Evolutionary conservation across 805 yeast genomes (phyloP).

Genomic region (Candida argentea): DNA sequence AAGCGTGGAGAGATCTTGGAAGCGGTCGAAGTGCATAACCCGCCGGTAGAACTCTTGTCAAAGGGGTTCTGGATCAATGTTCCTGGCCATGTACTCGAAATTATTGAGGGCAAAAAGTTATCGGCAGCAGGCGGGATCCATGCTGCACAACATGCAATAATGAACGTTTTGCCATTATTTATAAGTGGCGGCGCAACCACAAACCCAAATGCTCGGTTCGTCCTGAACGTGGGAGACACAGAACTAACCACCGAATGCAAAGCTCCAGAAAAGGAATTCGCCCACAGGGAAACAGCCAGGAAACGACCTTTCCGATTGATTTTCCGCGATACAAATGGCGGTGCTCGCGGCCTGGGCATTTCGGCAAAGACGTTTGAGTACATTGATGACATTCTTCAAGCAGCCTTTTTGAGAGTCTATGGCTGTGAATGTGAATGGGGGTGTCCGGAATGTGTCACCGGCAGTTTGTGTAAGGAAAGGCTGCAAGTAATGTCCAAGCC

Average conservation of each 20-base stretch:
- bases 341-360: slow-evolving; percentile 69
- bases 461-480: slow-evolving; percentile 70
- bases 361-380: slow-evolving; percentile 72
- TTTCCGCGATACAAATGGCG: slow-evolving; percentile 79
- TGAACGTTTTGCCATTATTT: slow-evolving; percentile 66
- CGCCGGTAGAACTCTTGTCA: slow-evolving; percentile 60
- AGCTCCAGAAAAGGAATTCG: slow-evolving; percentile 94
- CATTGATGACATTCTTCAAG: slow-evolving; percentile 52
- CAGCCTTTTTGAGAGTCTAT: slow-evolving; percentile 48
- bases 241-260: slow-evolving; percentile 92
- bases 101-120: slow-evolving; percentile 46
- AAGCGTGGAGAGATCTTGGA: slow-evolving; percentile 72
- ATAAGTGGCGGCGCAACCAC: slow-evolving; percentile 59
- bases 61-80: slow-evolving; percentile 92
- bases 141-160: slow-evolving; percentile 87
- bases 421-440: slow-evolving; percentile 70
- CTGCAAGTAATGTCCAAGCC: slow-evolving; percentile 79
- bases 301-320: slow-evolving; percentile 81
- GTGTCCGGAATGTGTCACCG: slow-evolving; percentile 82
- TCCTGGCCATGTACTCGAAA: slow-evolving; percentile 52
- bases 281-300: slow-evolving; percentile 58
- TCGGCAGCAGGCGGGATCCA: slow-evolving; percentile 89
- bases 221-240: slow-evolving; percentile 22
- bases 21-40: slow-evolving; percentile 85
- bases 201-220: slow-evolving; percentile 20